These are phyloP conservation scores for Rubroshorea leprosula DNA, from an alignment of 345 rosid species.

Conservation along the genomic window DNA sequence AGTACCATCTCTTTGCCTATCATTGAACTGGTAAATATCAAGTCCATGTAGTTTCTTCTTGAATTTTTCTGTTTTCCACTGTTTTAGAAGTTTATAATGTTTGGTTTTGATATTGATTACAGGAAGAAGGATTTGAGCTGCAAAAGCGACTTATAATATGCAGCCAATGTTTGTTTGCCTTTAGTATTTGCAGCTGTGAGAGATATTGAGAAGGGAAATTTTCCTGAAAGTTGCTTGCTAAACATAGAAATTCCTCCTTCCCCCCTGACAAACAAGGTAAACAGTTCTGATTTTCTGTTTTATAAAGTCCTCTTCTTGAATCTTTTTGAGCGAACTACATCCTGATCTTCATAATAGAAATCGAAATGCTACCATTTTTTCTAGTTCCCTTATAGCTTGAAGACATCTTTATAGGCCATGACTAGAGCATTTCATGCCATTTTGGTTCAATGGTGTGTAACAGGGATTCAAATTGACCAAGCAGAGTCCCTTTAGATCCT, in stretches of 20 bases:
- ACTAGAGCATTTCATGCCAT: too few relatives aligned
- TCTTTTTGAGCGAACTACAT: too few relatives aligned
- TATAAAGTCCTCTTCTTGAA: too few relatives aligned
- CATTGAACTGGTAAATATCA: constrained; percentile 29
- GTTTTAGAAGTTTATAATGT: not conserved
- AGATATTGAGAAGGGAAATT: constrained; percentile 35
- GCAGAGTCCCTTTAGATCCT: constrained; percentile 52
- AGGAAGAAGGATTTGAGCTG: constrained; percentile 38
- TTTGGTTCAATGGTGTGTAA: not conserved
- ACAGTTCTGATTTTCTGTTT: too few relatives aligned
- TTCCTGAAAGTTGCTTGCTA: constrained; percentile 35
- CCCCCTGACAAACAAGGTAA: constrained; percentile 35
- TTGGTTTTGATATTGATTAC: not conserved
- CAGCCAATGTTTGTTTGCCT: constrained; percentile 37
- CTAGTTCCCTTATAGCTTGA: not conserved
- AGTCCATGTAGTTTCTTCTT: not conserved
- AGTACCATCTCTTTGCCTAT: constrained; percentile 34
- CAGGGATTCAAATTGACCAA: constrained; percentile 51
- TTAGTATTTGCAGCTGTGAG: constrained; percentile 32
- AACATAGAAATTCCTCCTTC: constrained; percentile 34
- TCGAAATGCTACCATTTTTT: too few relatives aligned
- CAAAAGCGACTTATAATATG: constrained; percentile 37
- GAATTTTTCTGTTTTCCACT: not conserved
- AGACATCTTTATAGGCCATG: not conserved
- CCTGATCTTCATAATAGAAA: too few relatives aligned